These are phyloP conservation scores for Artemisia tridentata DNA, from an alignment of 129 eudicot species.

Conservation along the genomic window DNA sequence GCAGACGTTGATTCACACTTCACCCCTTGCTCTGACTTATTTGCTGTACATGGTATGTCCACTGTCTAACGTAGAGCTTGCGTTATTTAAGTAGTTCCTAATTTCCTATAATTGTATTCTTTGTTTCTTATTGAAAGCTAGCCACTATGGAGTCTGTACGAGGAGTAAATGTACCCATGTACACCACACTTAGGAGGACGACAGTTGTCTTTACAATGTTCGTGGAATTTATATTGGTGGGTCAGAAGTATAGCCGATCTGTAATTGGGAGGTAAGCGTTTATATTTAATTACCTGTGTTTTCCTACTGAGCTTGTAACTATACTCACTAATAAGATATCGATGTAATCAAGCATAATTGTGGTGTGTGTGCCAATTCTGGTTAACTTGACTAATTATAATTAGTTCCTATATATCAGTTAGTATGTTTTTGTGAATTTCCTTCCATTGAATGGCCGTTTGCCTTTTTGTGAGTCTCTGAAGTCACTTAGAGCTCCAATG, in stretches of 20 bases:
- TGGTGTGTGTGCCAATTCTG: no score
- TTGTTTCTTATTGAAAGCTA: conserved; percentile 60
- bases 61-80: background rate
- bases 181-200: conserved; percentile 93
- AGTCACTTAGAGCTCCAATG: no score
- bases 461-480: no score
- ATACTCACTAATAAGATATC: background rate
- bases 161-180: conserved; percentile 99
- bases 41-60: conserved; percentile 85
- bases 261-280: conserved; percentile 72
- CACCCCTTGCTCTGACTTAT: conserved; percentile 85
- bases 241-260: conserved; percentile 71
- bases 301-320: background rate
- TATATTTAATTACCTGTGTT: conserved; percentile 3
- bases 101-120: conserved; percentile 18
- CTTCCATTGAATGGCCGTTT: no score
- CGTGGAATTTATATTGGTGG: conserved; percentile 67
- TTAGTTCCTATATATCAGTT: no score
- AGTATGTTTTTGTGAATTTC: no score
- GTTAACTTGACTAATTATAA: no score
- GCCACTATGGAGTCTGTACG: conserved; percentile 94
- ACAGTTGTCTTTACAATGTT: conserved; percentile 96
- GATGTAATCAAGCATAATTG: no score
- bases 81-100: conserved; percentile 6
- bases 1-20: conserved; percentile 63